phyloP scores from a whole-genome alignment of 352 stramenopile genomes.

The Phytophthora macrochlamydospora region DNA sequence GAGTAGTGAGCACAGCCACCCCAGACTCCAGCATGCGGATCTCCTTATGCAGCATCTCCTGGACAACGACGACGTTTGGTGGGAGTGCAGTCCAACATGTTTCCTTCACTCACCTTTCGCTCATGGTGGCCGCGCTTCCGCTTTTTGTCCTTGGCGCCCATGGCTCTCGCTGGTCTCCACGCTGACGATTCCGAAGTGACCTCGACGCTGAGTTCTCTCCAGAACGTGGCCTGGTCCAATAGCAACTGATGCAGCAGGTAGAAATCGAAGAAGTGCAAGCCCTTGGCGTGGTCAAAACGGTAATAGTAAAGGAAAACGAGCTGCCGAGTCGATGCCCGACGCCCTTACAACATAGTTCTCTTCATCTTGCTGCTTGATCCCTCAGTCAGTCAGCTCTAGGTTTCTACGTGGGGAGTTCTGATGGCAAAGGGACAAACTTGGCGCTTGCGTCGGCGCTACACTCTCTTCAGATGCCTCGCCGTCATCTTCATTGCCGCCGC shows the following conservation, averaged over 20 bases:
- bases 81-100: no score
- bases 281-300: no score
- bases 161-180: no score
- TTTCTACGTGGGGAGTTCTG: neutral
- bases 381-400: neutral
- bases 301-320: no score
- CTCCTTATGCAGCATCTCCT: neutral
- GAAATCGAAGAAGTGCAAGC: no score
- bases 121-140: neutral
- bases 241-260: no score
- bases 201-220: no score
- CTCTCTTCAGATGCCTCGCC: neutral
- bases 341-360: neutral
- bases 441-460: neutral
- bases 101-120: neutral
- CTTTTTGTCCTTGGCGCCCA: neutral
- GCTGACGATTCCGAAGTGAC: no score
- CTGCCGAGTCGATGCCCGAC: no score
- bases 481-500: neutral
- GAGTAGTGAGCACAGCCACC: slow-evolving; percentile 20
- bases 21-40: neutral
- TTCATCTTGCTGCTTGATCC: neutral
- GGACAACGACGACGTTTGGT: neutral
- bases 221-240: no score
- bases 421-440: neutral